phyloP scores from a whole-genome alignment of 805 yeast genomes.

The Yarrowia bubula region DNA sequence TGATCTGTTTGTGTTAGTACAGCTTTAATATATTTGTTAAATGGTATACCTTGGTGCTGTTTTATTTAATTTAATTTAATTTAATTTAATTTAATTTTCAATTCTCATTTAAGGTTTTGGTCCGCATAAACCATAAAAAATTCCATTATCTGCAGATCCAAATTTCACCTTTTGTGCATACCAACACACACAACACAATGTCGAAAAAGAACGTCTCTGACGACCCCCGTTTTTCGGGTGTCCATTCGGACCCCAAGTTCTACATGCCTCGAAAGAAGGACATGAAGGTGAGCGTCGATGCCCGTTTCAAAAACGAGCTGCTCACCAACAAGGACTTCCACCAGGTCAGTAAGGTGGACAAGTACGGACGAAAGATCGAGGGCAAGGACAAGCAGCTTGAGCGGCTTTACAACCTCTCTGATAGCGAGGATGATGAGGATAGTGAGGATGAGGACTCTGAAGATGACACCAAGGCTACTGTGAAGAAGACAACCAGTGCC shows the following conservation, averaged over 20 bases:
- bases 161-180: background rate
- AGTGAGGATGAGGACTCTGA: slow-evolving; percentile 30
- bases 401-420: slow-evolving; percentile 59
- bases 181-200: background rate
- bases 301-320: slow-evolving; percentile 73
- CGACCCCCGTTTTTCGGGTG: slow-evolving; percentile 76
- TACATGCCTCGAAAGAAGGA: slow-evolving; percentile 67
- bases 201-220: slow-evolving; percentile 43
- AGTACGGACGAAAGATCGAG: slow-evolving; percentile 77
- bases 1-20: too few relatives aligned
- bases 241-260: slow-evolving; percentile 87
- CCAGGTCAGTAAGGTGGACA: slow-evolving; percentile 63
- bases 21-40: too few relatives aligned
- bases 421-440: slow-evolving; percentile 36
- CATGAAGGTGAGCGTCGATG: slow-evolving; percentile 75
- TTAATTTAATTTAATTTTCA: too few relatives aligned
- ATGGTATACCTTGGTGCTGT: too few relatives aligned
- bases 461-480: slow-evolving; percentile 25
- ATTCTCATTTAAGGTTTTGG: too few relatives aligned
- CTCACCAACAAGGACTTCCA: slow-evolving; percentile 58
- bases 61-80: too few relatives aligned
- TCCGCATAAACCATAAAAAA: background rate
- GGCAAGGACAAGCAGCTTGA: slow-evolving; percentile 53
- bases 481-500: background rate
- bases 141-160: slow-evolving; percentile 1